Evolutionary conservation across 1,139 yeast genomes (phyloP), one percentile per base, ranked within the genome.

Genomic region (Blastobotrys aristatus): DNA sequence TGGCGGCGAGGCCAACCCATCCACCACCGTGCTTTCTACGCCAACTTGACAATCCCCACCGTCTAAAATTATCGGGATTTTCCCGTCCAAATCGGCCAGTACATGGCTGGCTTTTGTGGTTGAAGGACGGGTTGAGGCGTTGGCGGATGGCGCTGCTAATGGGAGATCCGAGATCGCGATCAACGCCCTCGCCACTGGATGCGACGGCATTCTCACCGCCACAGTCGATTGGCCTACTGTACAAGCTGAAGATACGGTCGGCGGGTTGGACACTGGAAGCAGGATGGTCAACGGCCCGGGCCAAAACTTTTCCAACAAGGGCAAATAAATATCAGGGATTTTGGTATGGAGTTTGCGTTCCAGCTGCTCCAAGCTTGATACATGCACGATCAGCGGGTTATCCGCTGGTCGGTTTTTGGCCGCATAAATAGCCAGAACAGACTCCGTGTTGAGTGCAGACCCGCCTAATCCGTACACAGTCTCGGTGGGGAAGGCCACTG

Each of bases 381-480:
- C 80, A 65, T 92, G 98, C 0, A 92, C 82, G 51, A 92, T 92
- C 53, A 92, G 70, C 2, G 98, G 98, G 58, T 92, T 92, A 65
- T 92, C 98, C 1, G 95, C 82, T 0, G 98, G 98, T 53, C 98
- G 73, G 61, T 88, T 88, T 61, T 92, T 92, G 31, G 97, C 97
- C 29, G 67, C 71, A 64, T 89, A 92, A 10, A 92, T 92, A 43
- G 82, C 77, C 49, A 67, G 64, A 1, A 90, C 96, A 0, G 95
- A 77, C 5, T 77, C 80, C 48, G 88, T 89, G 48, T 73, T 74
- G 49, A 87, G 70, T 0, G 95, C 87, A 2, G 92, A 83, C 0
- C 95, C 98, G 0, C 96, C 98, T 2, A 92, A 73, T 0, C 98
- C 98, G 63, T 92, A 92, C 0, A 92, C 98, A 0, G 98, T 92